Evolutionary conservation across 176 grass and related monocot species (phyloP), one percentile per base, ranked within the genome.

Genomic region (Secale cereale): DNA sequence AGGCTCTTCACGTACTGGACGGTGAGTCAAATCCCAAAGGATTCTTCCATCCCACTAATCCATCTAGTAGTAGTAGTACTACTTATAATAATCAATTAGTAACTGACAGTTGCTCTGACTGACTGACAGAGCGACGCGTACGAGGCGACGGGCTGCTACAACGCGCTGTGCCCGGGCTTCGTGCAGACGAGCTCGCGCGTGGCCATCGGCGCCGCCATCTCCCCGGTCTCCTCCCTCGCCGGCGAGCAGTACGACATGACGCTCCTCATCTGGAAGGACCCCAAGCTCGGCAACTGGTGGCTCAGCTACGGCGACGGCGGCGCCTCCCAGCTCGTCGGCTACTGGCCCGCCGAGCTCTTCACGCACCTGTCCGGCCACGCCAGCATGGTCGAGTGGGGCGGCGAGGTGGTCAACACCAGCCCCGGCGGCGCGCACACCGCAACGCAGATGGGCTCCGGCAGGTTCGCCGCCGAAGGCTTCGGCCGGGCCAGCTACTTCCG

Each of bases 1-100:
- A 88, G 95, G 87, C 91, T 98, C n/a, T 98, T 98, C 87, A 98
- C 93, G 0, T 98, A 98, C 78, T 98, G 95, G 95, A 98, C 95
- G 23, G 95, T 97, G 77, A 90, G 83, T 4, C 73, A 54, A 74
- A 74, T 22, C 54, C 0, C 48, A 7, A 52, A 52, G 0, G 72
- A 61, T 17, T 78, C 22, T 78, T 79, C 43, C 54, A 8, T 41
- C 33, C 10, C 27, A 37, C 68, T 41, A 41, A 71, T 15, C n/a
- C 68, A n/a, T 8, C 11, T n/a, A n/a, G n/a, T n/a, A n/a, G n/a
- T n/a, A n/a, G n/a, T n/a, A n/a, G n/a, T n/a, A n/a, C n/a, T n/a
- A n/a, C n/a, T n/a, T n/a, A n/a, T n/a, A n/a, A n/a, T 72, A 26
- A 43, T 26, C 4, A 17, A 36, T 69, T 12, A 60, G 8, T n/a